A percentile compares a stretch with the other conserved stretches of the same genome.
Evolutionary conservation across 176 grass and related monocot species (phyloP).

Genomic region (Avena sativa): DNA sequence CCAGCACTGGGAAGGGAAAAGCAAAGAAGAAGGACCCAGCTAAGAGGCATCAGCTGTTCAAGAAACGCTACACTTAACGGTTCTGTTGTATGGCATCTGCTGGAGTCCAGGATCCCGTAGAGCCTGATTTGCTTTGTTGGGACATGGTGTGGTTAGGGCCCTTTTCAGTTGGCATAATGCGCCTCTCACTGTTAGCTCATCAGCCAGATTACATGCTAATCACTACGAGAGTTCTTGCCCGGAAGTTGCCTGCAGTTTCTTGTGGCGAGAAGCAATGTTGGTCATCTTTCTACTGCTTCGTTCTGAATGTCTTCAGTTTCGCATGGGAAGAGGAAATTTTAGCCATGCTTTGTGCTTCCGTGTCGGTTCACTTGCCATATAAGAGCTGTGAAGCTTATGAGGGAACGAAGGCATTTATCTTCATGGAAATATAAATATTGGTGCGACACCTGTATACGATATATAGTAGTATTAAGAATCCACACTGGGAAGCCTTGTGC

Average conservation of each 20-base stretch:
- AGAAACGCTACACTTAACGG: slow-evolving; percentile 63
- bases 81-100: background rate
- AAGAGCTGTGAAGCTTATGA: background rate
- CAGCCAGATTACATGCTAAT: background rate
- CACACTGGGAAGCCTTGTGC: background rate
- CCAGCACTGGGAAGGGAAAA: slow-evolving; percentile 79
- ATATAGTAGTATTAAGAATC: background rate
- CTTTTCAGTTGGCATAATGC: slow-evolving; percentile 9
- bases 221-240: background rate
- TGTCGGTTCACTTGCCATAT: background rate
- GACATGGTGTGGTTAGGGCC: background rate
- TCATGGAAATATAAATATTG: slow-evolving; percentile 23
- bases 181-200: background rate
- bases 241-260: background rate
- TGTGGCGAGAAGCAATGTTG: background rate
- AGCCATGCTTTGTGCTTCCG: background rate
- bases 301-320: background rate
- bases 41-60: slow-evolving; percentile 87
- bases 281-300: background rate
- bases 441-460: background rate
- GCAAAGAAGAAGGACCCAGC: slow-evolving; percentile 83
- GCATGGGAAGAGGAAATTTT: background rate
- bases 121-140: background rate
- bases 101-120: background rate
- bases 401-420: background rate